Base-by-base conservation (phyloP, 2,329 filamentous ascomycete genomes). In the Fusarium penzigii region DNA sequence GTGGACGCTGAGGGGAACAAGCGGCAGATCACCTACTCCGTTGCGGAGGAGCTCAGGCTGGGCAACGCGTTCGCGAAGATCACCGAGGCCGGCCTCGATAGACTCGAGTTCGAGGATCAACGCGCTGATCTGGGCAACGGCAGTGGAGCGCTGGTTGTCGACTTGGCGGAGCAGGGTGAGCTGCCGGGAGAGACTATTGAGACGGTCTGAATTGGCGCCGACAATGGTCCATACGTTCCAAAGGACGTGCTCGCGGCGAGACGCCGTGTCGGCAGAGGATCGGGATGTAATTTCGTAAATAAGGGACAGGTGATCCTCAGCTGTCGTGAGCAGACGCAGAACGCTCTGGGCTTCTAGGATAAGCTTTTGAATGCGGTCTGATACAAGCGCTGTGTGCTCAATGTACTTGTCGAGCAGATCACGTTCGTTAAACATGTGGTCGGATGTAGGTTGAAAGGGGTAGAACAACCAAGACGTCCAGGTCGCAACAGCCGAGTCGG, bases 381-480 rank as follows among this genome's bases (percentile, higher is more conserved):
- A 86, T 11, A 92, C 83, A 13, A 85, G 78, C 17, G 78, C 74
- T 1, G 88, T 88, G 71, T 93, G 89, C 49, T 85, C 79, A 17
- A 92, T 78, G 68, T 93, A 94, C 66, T 89, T 87, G 55, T 91
- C 83, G 38, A 89, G 76, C 2, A 94, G 76, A 16, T 81, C 72
- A 39, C 79, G 78, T 65, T 88, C 83, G 57, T 68, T 71, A 34
- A 70, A 68, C n/a, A 62, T 59, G 5, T 58, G 53, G 2, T 84
- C 82, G 41, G 49, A 51, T 5, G 80, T 72, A 9, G 82, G 80
- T 48, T 84, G 78, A 64, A 92, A 91, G 3, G 86, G 85, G 1
- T 82, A 75, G 52, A 86, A 80, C 2, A 79, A 55, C 73, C 77
- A 80, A 20, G 67, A 62, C 1, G 72, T 62, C 67, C 74, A 72